Evolutionary conservation across 164 flowering plant species (phyloP), one percentile per base, ranked within the genome.

Genomic region (Piper longum): DNA sequence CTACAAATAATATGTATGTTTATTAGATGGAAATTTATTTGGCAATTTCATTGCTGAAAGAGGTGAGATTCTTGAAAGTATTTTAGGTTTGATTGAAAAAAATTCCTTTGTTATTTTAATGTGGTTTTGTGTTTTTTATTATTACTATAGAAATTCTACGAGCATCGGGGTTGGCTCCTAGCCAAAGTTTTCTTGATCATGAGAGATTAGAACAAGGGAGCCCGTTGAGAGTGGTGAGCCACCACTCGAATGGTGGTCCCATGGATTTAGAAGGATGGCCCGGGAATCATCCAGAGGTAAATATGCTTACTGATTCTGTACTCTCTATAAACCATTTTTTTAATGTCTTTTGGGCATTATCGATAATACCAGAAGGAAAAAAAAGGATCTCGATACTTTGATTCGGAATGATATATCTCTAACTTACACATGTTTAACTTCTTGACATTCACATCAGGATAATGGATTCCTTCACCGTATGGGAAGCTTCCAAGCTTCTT

Each of bases 201-300:
- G 96, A 88, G 64, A 80, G 83, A 70, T 59, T 71, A 71, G 84
- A 82, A 45, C 82, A 79, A 65, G 95, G 76, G 57, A 81, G 83
- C 71, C 86, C 86, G 61, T 73, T 74, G 63, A 74, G 88, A 66
- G 69, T 84, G 56, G 64, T 77, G 12, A 71, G 72, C 65, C 89
- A 72, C 64, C 85, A 72, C 2, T 71, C 80, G 13, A 83, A 80
- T 81, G 86, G 87, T 60, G 78, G 86, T 62, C 80, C 73, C 18
- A 79, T 82, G 80, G 88, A 86, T 72, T 60, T 83, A 64, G 86
- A 78, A 70, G 82, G 82, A 62, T 82, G 89, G 91, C 60, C 80
- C 59, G 64, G 71, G 13, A 80, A 82, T 80, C 85, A 79, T 66
- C 63, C 82, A 62, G 91, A 85, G 83, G 91, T 87, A 77, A 63